These are phyloP conservation scores for Pythium monospermum DNA, from an alignment of 352 stramenopile genomes.

Conservation along the genomic window DNA sequence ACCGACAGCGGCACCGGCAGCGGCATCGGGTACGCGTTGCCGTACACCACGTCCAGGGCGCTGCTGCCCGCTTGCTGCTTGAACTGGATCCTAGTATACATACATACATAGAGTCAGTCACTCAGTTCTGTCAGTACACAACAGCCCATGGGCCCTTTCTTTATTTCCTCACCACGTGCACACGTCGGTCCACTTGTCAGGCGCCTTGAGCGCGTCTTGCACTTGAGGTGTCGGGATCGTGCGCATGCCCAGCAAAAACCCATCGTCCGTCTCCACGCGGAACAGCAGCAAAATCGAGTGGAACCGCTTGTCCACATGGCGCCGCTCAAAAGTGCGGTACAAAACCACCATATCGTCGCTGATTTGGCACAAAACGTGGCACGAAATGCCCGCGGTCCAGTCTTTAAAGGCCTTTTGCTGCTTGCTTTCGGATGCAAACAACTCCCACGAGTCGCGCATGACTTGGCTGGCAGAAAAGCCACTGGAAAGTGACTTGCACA, in stretches of 20 bases:
- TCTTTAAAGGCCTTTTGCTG: constrained; percentile 38
- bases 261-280: constrained; percentile 40
- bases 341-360: constrained; percentile 43
- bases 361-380: constrained; percentile 40
- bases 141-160: not conserved
- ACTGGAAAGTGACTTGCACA: constrained; percentile 37
- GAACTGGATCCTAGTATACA: too few relatives aligned
- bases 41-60: constrained; percentile 8
- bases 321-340: constrained; percentile 43
- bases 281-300: constrained; percentile 62
- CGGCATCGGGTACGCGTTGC: constrained; percentile 2
- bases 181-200: constrained; percentile 13
- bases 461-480: constrained; percentile 24
- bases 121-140: not conserved
- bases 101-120: not conserved
- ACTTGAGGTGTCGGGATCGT: constrained; percentile 42
- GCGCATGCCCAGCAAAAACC: constrained; percentile 48
- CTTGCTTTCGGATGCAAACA: constrained; percentile 29
- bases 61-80: too few relatives aligned
- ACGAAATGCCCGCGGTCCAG: constrained; percentile 28
- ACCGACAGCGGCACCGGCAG: constrained; percentile 1
- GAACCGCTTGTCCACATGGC: constrained; percentile 38
- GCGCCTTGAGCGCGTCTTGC: constrained; percentile 25
- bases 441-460: constrained; percentile 39
- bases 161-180: constrained; percentile 3